Percentiles rank a stretch among this genome's conserved stretches.
Evolutionary conservation across 331 rosid species (phyloP).

Genomic region (Acacia concinna): DNA sequence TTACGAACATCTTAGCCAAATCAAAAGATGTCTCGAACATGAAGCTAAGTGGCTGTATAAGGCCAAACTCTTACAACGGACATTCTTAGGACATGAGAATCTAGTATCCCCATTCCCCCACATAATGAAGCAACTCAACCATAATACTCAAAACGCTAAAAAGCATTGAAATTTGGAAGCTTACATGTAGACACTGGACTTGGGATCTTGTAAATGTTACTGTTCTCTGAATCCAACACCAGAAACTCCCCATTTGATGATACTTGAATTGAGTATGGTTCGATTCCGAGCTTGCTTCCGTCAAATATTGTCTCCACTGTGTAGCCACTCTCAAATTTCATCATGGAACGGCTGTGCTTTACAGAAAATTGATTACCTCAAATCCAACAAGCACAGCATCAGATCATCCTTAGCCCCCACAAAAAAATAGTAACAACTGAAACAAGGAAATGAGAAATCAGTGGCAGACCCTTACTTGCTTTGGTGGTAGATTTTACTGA

Average conservation of each 20-base stretch:
- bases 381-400: constrained; percentile 27
- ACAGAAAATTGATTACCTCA: constrained; percentile 47
- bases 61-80: constrained; percentile 18
- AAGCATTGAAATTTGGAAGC: constrained; percentile 23
- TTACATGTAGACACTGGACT: constrained; percentile 74
- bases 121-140: constrained; percentile 23
- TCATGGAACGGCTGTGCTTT: constrained; percentile 71
- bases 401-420: neutral
- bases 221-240: constrained; percentile 87
- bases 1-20: constrained; percentile 41
- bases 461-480: constrained; percentile 45
- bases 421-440: constrained; percentile 16
- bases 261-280: constrained; percentile 74
- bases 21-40: constrained; percentile 39
- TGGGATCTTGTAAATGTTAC: constrained; percentile 83
- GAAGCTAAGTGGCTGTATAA: constrained; percentile 44
- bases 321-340: constrained; percentile 93
- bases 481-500: constrained; percentile 74
- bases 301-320: constrained; percentile 88
- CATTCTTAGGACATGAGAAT: constrained; percentile 28
- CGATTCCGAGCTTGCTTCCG: constrained; percentile 91
- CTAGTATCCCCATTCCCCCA: constrained; percentile 31
- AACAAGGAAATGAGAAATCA: constrained; percentile 27
- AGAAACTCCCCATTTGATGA: constrained; percentile 76
- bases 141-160: constrained; percentile 14